Conservation (phyloP, 352 stramenopile genomes). For the Peronospora farinosa region DNA sequence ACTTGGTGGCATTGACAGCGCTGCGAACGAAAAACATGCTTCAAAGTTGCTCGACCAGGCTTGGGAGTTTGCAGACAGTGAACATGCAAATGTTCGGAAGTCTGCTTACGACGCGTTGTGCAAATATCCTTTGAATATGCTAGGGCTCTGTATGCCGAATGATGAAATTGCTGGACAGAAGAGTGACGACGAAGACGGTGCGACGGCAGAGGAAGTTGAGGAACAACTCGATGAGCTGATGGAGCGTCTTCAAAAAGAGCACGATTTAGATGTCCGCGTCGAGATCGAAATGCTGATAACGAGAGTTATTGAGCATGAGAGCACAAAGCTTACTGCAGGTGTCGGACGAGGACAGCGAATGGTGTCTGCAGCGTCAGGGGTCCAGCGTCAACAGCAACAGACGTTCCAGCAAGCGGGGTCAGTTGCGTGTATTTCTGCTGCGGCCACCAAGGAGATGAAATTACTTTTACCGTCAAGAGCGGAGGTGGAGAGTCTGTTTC, state of each 20-base stretch:
- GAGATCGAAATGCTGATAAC: conserved; percentile 37
- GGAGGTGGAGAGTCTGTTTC: conserved; percentile 23
- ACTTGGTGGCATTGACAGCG: conserved; percentile 32
- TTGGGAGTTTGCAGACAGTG: conserved; percentile 41
- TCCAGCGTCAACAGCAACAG: conserved; percentile 11
- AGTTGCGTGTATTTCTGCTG: conserved; percentile 33
- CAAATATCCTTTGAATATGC: conserved; percentile 36
- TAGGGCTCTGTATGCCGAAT: conserved; percentile 32
- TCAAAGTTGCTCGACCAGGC: conserved; percentile 42
- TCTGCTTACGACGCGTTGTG: conserved; percentile 41
- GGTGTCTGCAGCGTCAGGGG: conserved; percentile 26
- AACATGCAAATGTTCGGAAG: conserved; percentile 32
- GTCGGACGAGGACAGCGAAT: conserved; percentile 34
- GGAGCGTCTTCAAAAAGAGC: conserved; percentile 31
- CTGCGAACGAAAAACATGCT: conserved; percentile 38
- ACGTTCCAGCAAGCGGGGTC: conserved; percentile 5
- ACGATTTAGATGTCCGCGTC: conserved; percentile 25
- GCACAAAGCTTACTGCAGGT: conserved; percentile 29
- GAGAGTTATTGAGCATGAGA: conserved; percentile 40
- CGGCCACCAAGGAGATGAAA: conserved; percentile 53
- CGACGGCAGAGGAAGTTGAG: conserved; percentile 37
- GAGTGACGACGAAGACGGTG: conserved; percentile 27
- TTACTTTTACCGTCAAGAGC: conserved; percentile 32
- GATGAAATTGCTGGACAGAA: conserved; percentile 4
- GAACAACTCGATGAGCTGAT: conserved; percentile 48